Evolutionary conservation across 2,329 filamentous ascomycete genomes (phyloP).

Genomic region (Thielaviopsis punctulata): DNA sequence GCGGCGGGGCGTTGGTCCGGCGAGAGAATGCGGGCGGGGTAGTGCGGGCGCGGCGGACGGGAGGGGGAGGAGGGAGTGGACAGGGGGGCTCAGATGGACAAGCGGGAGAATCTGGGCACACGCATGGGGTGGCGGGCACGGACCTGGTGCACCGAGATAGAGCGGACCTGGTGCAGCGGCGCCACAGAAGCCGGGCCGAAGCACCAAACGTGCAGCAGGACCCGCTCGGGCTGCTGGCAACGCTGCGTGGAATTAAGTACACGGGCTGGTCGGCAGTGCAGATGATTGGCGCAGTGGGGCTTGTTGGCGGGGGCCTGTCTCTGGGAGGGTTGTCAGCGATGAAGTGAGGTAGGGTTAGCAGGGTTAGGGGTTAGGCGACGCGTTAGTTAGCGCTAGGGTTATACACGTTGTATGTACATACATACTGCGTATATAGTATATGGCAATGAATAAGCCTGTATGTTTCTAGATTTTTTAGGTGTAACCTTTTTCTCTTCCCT

Average conservation of each 20-base stretch:
- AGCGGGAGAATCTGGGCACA: too few species aligned
- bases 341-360: neutral
- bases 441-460: too few species aligned
- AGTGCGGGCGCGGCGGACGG: neutral
- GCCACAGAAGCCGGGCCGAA: neutral
- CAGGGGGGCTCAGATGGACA: neutral
- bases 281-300: conserved; percentile 6
- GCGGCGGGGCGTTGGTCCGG: conserved; percentile 44
- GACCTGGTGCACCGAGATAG: too few species aligned
- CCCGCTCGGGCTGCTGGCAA: conserved; percentile 7
- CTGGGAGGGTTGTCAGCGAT: conserved; percentile 1
- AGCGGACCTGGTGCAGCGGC: neutral
- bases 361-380: neutral
- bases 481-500: too few species aligned
- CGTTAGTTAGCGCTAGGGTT: too few species aligned
- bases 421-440: too few species aligned
- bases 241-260: conserved; percentile 3
- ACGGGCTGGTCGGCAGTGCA: conserved; percentile 11
- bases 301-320: conserved; percentile 8
- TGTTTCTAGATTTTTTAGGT: too few species aligned
- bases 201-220: conserved; percentile 7
- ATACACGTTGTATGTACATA: too few species aligned
- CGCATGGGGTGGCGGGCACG: too few species aligned
- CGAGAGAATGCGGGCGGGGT: conserved; percentile 16
- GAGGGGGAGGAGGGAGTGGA: neutral